Conservation (phyloP, 148 eudicot genomes). For the Suaeda aralocaspica region DNA sequence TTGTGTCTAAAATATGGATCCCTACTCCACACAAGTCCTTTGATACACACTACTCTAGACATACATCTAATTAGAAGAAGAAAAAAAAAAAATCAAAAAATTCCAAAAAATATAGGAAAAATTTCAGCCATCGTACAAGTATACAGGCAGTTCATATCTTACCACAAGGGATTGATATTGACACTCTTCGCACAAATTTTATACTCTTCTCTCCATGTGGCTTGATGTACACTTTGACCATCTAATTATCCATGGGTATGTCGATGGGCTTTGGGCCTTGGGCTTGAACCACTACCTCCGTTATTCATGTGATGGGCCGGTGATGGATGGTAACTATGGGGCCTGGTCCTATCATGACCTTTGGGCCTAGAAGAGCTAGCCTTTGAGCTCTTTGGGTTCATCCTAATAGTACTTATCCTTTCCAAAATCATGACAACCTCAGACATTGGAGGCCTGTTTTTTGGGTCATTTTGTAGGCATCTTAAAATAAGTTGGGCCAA, state of each 20-base stretch:
- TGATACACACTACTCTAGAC: background rate
- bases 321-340: constrained; percentile 13
- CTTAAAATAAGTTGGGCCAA: constrained; percentile 47
- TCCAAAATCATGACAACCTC: constrained; percentile 46
- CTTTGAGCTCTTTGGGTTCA: constrained; percentile 30
- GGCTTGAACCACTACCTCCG: constrained; percentile 12
- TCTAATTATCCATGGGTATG: constrained; percentile 9
- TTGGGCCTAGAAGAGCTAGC: constrained; percentile 21
- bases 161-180: background rate
- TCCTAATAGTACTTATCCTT: constrained; percentile 35
- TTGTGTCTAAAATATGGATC: background rate
- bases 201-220: no score
- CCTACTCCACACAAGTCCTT: background rate
- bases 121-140: background rate
- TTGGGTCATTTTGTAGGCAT: constrained; percentile 55
- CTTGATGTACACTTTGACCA: background rate
- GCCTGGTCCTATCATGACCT: background rate
- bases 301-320: constrained; percentile 15
- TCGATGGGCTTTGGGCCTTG: constrained; percentile 12
- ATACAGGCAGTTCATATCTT: background rate
- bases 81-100: background rate
- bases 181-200: no score
- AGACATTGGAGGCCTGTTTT: constrained; percentile 52
- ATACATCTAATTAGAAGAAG: no score
- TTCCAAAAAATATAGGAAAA: background rate